phyloP scores from a whole-genome alignment of 352 stramenopile genomes.

The Stramenopiles sp. region DNA sequence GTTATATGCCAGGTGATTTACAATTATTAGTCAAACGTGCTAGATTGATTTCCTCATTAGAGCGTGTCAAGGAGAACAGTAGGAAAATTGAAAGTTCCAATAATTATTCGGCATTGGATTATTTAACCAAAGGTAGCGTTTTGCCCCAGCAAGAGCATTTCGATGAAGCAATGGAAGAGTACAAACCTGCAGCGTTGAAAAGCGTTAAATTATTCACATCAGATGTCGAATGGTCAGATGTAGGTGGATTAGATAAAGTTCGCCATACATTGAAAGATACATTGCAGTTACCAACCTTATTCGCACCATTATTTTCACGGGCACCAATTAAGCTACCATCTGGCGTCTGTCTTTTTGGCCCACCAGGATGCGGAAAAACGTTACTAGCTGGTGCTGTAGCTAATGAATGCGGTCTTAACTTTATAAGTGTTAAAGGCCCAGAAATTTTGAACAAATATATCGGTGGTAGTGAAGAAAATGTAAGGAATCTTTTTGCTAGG shows the following conservation, averaged over 20 bases:
- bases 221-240: conserved; percentile 85
- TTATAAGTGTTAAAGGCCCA: conserved; percentile 90
- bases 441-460: conserved; percentile 96
- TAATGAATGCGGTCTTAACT: conserved; percentile 93
- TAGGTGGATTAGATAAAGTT: conserved; percentile 87
- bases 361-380: conserved; percentile 94
- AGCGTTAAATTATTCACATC: conserved; percentile 78
- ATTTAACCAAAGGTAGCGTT: too few relatives aligned
- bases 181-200: conserved; percentile 36
- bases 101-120: too few relatives aligned
- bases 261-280: conserved; percentile 92
- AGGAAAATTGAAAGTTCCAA: too few relatives aligned
- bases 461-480: conserved; percentile 82
- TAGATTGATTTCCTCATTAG: not conserved
- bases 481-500: conserved; percentile 80
- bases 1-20: not conserved
- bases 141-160: not conserved
- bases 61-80: not conserved
- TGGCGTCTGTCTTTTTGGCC: conserved; percentile 92
- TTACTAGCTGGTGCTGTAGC: conserved; percentile 93
- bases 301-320: conserved; percentile 89
- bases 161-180: not conserved
- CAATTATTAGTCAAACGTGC: not conserved
- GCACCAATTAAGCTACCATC: conserved; percentile 30
- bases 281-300: conserved; percentile 79